Percentiles rank a stretch among this genome's conserved stretches.
Conservation (phyloP, 768 basidiomycete genomes). For the Naematelia encephala region DNA sequence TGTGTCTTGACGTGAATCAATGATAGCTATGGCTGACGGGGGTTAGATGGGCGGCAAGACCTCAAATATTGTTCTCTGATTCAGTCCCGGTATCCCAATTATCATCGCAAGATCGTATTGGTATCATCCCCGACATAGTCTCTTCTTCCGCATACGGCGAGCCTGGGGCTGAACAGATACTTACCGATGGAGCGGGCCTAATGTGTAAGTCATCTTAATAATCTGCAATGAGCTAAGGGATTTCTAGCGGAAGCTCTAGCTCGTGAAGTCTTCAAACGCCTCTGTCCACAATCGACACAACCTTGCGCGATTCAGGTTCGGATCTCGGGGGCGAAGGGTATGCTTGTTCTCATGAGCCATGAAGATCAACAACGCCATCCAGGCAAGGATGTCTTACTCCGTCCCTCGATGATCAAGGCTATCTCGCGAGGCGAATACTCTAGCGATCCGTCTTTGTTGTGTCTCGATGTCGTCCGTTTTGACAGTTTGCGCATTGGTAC, state of each 20-base stretch:
- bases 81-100: constrained; percentile 24
- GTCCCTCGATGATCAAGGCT: constrained; percentile 39
- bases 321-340: constrained; percentile 35
- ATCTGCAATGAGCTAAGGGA: not conserved
- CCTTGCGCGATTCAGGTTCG: constrained; percentile 38
- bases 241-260: constrained; percentile 28
- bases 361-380: constrained; percentile 16
- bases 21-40: not conserved
- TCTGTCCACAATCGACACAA: constrained; percentile 8
- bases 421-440: constrained; percentile 6
- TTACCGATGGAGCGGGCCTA: constrained; percentile 43
- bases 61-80: constrained; percentile 36
- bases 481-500: constrained; percentile 25
- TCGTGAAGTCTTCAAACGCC: constrained; percentile 11
- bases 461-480: constrained; percentile 28
- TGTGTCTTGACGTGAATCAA: constrained; percentile 14
- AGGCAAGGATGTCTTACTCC: constrained; percentile 29
- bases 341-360: constrained; percentile 36
- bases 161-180: constrained; percentile 30
- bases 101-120: constrained; percentile 1
- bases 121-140: constrained; percentile 26
- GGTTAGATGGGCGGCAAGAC: constrained; percentile 38
- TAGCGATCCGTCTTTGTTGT: constrained; percentile 24
- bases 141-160: not conserved
- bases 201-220: constrained; percentile 36